These are phyloP conservation scores for Fraxinus pennsylvanica DNA, from an alignment of 257 asterid genomes.

Conservation along the genomic window DNA sequence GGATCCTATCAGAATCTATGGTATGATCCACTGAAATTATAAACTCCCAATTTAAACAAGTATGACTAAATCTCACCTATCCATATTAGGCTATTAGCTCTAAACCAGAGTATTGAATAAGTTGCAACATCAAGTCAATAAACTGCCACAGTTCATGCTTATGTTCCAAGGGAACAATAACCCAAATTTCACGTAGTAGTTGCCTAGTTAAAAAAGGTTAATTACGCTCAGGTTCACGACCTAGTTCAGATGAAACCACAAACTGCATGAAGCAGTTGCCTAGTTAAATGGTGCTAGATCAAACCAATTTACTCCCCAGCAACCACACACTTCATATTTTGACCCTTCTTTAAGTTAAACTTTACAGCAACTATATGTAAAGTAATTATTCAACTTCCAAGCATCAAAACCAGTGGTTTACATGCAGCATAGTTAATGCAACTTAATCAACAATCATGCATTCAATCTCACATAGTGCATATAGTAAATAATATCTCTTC, in stretches of 20 bases:
- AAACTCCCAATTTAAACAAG: not conserved
- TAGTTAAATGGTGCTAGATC: not conserved
- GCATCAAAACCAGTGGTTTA: not conserved
- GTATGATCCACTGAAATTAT: not conserved
- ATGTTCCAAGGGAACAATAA: not conserved
- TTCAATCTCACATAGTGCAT: not conserved
- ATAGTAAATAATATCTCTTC: not conserved
- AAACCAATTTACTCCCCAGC: not conserved
- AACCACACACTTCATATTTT: not conserved
- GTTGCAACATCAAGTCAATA: not conserved
- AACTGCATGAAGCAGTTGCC: not conserved
- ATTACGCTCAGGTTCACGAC: not conserved
- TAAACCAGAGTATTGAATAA: not conserved
- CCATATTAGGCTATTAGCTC: not conserved
- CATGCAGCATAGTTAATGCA: not conserved
- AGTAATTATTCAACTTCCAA: not conserved
- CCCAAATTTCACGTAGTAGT: not conserved
- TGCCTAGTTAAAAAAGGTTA: not conserved
- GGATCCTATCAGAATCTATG: not conserved
- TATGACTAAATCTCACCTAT: not conserved
- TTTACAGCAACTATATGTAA: not conserved
- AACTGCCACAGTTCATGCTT: not conserved
- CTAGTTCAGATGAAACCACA: not conserved
- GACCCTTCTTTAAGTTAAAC: not conserved
- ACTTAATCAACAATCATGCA: not conserved